These are phyloP conservation scores for Candida bentonensis DNA, from an alignment of 805 yeast genomes.

Conservation along the genomic window DNA sequence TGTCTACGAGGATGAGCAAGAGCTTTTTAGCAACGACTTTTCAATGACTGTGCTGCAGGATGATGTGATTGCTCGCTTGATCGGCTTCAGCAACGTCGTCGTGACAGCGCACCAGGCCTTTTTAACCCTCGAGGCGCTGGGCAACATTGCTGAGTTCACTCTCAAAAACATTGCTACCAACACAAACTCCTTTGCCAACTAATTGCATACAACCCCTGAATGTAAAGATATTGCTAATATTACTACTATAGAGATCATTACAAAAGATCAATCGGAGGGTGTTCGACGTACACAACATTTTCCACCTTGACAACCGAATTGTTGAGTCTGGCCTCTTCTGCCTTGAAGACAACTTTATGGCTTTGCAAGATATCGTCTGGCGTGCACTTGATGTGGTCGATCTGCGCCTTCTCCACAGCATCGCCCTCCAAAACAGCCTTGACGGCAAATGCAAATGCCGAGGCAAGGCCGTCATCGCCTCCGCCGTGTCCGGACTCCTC, in stretches of 20 bases:
- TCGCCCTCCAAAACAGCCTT: conserved; percentile 7
- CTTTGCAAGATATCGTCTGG: conserved; percentile 13
- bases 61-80: conserved; percentile 13
- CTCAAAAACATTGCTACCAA: conserved; percentile 7
- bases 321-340: conserved; percentile 10
- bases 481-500: conserved; percentile 17
- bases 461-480: conserved; percentile 16
- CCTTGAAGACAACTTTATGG: conserved; percentile 15
- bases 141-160: conserved; percentile 13
- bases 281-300: too few relatives aligned
- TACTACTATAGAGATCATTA: too few relatives aligned
- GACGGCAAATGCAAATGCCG: conserved; percentile 13
- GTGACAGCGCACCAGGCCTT: conserved; percentile 20
- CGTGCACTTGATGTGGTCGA: conserved; percentile 11
- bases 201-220: too few relatives aligned
- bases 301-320: background rate
- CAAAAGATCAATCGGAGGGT: too few relatives aligned
- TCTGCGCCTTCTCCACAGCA: conserved; percentile 10
- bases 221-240: too few relatives aligned
- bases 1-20: conserved; percentile 33
- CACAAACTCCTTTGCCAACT: background rate
- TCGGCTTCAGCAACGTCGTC: conserved; percentile 18
- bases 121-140: conserved; percentile 14
- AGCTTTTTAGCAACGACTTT: conserved; percentile 14
- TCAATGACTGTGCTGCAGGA: conserved; percentile 15